These are phyloP conservation scores for Penicillium riverlandense DNA, from an alignment of 495 filamentous ascomycete genomes.

Conservation along the genomic window DNA sequence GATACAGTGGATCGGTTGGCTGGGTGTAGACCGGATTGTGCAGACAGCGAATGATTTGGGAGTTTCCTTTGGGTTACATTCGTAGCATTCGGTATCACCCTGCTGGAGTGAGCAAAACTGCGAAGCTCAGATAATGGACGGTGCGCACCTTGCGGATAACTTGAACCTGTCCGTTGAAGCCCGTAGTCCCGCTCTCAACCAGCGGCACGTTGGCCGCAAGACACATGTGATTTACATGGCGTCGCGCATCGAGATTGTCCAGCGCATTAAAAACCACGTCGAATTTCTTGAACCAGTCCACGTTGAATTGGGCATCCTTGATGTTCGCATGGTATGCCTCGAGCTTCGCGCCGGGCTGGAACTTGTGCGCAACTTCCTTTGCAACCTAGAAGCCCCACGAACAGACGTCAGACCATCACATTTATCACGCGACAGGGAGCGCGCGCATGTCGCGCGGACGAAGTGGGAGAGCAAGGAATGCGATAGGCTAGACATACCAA, in stretches of 20 bases:
- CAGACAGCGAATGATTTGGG: constrained; percentile 93
- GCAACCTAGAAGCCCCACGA: constrained; percentile 59
- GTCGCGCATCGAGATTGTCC: constrained; percentile 89
- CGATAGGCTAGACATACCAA: constrained; percentile 50
- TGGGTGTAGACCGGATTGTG: constrained; percentile 91
- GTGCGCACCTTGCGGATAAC: constrained; percentile 72
- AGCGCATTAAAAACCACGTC: constrained; percentile 91
- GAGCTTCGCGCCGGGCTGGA: constrained; percentile 85
- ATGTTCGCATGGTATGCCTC: constrained; percentile 93
- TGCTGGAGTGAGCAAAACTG: constrained; percentile 21
- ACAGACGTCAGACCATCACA: constrained; percentile 11
- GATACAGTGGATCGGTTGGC: constrained; percentile 96
- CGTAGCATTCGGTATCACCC: constrained; percentile 93
- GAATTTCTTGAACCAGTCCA: constrained; percentile 84
- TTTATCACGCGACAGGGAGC: not conserved
- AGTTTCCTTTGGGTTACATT: constrained; percentile 80
- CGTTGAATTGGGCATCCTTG: constrained; percentile 84
- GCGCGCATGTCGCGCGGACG: not conserved
- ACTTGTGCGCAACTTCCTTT: constrained; percentile 83
- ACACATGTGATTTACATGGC: constrained; percentile 98
- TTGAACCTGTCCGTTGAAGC: constrained; percentile 97
- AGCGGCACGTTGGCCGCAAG: constrained; percentile 83
- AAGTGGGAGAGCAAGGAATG: not conserved
- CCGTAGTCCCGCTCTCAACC: constrained; percentile 95
- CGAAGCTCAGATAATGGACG: not conserved